Evolutionary conservation across 371 early-diverging fungal genomes (phyloP), one percentile per base, ranked within the genome.

Genomic region (Mucor sp.): DNA sequence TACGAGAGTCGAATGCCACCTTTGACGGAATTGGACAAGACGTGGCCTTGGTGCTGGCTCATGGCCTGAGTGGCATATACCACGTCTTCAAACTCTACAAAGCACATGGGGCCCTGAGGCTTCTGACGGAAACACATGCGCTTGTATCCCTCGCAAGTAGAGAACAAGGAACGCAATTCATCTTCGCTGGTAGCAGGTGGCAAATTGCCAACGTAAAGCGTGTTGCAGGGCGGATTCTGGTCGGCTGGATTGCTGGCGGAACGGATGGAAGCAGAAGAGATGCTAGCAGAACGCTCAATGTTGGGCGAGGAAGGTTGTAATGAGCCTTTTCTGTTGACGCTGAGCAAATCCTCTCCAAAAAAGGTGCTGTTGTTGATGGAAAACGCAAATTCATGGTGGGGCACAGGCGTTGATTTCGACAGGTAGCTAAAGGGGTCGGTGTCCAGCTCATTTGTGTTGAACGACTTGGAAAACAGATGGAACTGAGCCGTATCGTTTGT

Each of bases 211-310:
- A 98, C 96, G 72, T 97, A 97, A 23, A 96, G 84, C 4, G 97
- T 97, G 78, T 98, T 98, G 84, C 98, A 97, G 0, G 97, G 97
- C 17, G 97, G 96, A 74, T 98, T 96, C 74, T 95, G 94, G 78
- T 96, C 80, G 7, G 75, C 80, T 27, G 74, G 75, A 15, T 71
- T 78, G 56, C 25, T 30, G 21, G 28, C 47, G 41, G 58, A 35
- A 21, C 66, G 35, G 39, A 63, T 63, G 63, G 47, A 72, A 23
- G 43, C 59, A 63, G 55, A 63, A 15, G 35, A 64, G 14, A 33
- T 30, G 44, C 57, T 50, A 2, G 61, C 55, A 6, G 66, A 63
- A 23, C 47, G 14, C 33, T 43, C 43, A 23, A 27, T 64, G n/a
- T 27, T 44, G 28, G 59, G 48, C 6, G 50, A 33, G 2, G 70